Conservation (phyloP, 2,329 filamentous ascomycete genomes). For the Tricladium varicosporioides region DNA sequence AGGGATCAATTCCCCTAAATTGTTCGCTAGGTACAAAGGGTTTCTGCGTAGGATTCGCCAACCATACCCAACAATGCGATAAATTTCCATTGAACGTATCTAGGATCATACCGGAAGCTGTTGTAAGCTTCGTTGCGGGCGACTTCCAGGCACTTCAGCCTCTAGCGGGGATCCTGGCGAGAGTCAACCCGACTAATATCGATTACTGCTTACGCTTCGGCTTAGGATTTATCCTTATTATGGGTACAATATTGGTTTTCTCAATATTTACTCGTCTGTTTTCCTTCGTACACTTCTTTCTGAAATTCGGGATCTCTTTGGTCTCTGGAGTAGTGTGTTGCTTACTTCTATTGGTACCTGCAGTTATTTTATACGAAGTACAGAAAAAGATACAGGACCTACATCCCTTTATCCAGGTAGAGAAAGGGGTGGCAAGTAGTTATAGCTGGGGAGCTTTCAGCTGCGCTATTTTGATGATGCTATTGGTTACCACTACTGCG, state of each 20-base stretch:
- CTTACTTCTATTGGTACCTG: neutral
- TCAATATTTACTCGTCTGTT: neutral
- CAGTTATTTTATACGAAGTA: neutral
- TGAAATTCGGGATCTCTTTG: neutral
- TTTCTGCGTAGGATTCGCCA: neutral
- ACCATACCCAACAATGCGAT: neutral
- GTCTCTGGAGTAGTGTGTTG: neutral
- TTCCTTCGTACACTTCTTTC: neutral
- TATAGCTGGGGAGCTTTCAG: neutral
- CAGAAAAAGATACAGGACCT: neutral
- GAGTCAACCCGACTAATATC: neutral
- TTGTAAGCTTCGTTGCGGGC: neutral
- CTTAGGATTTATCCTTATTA: neutral
- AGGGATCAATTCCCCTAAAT: neutral
- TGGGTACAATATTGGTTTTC: neutral
- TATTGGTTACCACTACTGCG: neutral
- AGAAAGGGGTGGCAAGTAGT: neutral
- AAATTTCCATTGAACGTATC: neutral
- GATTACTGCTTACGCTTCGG: neutral
- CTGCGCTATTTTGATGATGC: neutral
- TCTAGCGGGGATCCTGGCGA: neutral
- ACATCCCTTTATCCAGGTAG: neutral
- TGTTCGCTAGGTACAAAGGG: neutral
- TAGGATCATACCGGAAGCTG: neutral
- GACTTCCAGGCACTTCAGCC: neutral